Evolutionary conservation across 768 basidiomycete genomes (phyloP).

Genomic region (Lactarius psammicola): DNA sequence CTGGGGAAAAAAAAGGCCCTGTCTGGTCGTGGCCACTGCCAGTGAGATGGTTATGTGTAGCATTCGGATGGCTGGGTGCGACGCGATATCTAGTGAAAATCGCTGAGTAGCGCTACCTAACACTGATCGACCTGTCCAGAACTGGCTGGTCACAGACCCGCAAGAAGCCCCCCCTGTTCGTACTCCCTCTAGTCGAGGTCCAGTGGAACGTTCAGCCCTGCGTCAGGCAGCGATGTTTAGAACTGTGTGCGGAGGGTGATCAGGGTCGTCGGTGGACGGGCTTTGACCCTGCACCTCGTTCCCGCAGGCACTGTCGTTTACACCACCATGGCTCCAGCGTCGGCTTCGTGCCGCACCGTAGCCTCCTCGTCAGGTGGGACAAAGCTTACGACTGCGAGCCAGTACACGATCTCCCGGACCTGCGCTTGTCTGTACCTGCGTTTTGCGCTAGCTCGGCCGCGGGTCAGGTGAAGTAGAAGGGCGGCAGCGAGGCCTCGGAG

Average conservation of each 20-base stretch:
- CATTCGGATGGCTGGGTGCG: too few relatives aligned
- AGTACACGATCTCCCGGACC: slow-evolving; percentile 48
- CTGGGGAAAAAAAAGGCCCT: too few relatives aligned
- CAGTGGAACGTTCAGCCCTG: slow-evolving; percentile 10
- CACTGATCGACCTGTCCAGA: neutral
- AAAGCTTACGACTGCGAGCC: slow-evolving; percentile 61
- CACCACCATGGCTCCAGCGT: neutral
- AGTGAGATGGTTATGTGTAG: neutral
- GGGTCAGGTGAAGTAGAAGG: slow-evolving; percentile 29
- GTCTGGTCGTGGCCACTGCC: neutral
- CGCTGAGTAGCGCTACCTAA: too few relatives aligned
- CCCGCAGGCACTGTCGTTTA: too few relatives aligned
- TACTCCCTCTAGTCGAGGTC: neutral
- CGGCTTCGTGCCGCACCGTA: too few relatives aligned
- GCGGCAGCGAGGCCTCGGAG: slow-evolving; percentile 65
- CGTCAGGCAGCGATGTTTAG: slow-evolving; percentile 3
- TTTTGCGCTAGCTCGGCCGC: neutral
- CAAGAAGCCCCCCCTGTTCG: neutral
- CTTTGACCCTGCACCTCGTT: neutral
- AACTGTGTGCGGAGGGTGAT: slow-evolving; percentile 7
- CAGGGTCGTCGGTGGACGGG: neutral
- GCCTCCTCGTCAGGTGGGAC: slow-evolving; percentile 64
- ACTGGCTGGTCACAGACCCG: neutral
- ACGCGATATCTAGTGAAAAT: neutral
- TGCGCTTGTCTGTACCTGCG: neutral